phyloP scores from a whole-genome alignment of 2,329 filamentous ascomycete genomes.

The Blumeria hordei region DNA sequence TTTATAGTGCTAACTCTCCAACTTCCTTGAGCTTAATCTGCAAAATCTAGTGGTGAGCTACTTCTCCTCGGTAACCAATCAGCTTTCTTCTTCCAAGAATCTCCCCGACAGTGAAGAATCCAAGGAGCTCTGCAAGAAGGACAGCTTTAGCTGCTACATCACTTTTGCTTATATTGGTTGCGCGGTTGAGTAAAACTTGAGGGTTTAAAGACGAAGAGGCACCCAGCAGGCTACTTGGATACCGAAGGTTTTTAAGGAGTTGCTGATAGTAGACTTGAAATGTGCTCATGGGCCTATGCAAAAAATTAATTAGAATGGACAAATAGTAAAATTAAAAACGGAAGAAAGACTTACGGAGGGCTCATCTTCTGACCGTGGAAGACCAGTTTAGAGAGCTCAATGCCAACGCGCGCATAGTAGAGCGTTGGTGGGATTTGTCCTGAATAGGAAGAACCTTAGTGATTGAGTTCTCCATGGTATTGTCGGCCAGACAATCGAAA shows the following conservation, averaged over 20 bases:
- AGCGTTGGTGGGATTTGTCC: slow-evolving; percentile 65
- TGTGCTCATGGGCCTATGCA: slow-evolving; percentile 42
- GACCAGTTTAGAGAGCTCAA: slow-evolving; percentile 73
- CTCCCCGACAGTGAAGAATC: slow-evolving; percentile 95
- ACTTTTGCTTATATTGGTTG: slow-evolving; percentile 45
- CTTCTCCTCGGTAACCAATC: slow-evolving; percentile 66
- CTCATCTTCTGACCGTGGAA: slow-evolving; percentile 76
- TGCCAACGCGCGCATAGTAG: slow-evolving; percentile 77
- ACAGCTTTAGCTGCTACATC: slow-evolving; percentile 55
- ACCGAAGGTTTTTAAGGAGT: slow-evolving; percentile 42
- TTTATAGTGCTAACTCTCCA: too few relatives aligned
- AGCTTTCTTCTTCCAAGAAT: slow-evolving; percentile 92
- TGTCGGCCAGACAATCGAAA: neutral
- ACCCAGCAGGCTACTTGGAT: slow-evolving; percentile 34
- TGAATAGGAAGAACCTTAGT: slow-evolving; percentile 18
- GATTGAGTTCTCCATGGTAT: neutral
- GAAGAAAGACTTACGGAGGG: slow-evolving; percentile 51
- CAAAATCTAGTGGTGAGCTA: slow-evolving; percentile 26
- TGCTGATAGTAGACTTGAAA: slow-evolving; percentile 76
- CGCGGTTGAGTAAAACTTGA: slow-evolving; percentile 28
- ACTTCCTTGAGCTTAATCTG: too few relatives aligned
- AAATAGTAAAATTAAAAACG: neutral
- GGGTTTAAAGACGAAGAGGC: slow-evolving; percentile 22
- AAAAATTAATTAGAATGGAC: neutral
- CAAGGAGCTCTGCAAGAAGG: slow-evolving; percentile 62